A percentile compares a stretch with the other conserved stretches of the same genome.
phyloP scores from a whole-genome alignment of 176 grass and related monocot species.

The Neostapfia colusana region DNA sequence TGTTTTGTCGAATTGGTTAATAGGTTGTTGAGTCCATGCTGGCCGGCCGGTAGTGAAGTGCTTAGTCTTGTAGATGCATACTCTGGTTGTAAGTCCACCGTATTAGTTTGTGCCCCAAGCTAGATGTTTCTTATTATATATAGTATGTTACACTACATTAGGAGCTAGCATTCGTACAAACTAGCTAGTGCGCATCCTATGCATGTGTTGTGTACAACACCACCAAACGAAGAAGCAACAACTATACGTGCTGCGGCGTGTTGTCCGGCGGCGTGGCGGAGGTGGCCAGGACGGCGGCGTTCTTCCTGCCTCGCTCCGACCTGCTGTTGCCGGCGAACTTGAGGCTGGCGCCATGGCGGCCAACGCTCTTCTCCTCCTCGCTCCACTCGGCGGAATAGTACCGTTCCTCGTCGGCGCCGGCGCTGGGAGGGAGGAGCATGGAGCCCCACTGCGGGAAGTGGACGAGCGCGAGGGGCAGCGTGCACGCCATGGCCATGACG shows the following conservation, averaged over 20 bases:
- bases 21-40: too few relatives aligned
- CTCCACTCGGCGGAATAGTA: slow-evolving; percentile 70
- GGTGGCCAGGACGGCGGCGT: slow-evolving; percentile 14
- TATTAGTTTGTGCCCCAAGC: too few relatives aligned
- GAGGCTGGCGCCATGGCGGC: slow-evolving; percentile 46
- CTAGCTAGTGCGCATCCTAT: neutral
- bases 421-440: slow-evolving; percentile 66
- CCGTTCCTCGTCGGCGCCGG: slow-evolving; percentile 45
- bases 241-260: slow-evolving; percentile 55
- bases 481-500: slow-evolving; percentile 91
- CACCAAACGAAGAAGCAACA: neutral
- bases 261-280: slow-evolving; percentile 39
- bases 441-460: slow-evolving; percentile 94
- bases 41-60: too few relatives aligned
- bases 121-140: neutral
- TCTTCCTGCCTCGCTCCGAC: slow-evolving; percentile 61
- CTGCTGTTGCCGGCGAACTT: slow-evolving; percentile 74
- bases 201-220: neutral
- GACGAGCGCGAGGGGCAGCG: slow-evolving; percentile 50
- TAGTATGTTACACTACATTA: neutral
- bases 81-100: too few relatives aligned
- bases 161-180: neutral
- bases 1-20: too few relatives aligned
- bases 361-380: slow-evolving; percentile 57
- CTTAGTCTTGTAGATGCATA: too few relatives aligned